Evolutionary conservation across 345 rosid species (phyloP).

Genomic region (Noccaea bulbosa): DNA sequence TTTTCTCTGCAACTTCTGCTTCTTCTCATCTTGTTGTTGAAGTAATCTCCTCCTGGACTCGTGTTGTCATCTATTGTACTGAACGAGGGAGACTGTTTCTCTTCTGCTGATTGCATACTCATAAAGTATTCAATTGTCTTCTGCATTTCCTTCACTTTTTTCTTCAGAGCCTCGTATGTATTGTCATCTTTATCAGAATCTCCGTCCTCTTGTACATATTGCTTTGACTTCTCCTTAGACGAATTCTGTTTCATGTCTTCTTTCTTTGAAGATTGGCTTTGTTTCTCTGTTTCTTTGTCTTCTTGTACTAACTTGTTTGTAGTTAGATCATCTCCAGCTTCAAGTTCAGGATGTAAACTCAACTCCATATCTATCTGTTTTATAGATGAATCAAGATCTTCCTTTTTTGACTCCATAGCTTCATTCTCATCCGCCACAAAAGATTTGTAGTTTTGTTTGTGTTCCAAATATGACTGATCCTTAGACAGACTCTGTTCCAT

Average conservation of each 20-base stretch:
- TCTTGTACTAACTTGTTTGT: too few species aligned
- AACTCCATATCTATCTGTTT: background rate
- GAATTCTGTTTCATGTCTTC: constrained; percentile 5
- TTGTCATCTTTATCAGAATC: constrained; percentile 20
- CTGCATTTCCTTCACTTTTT: constrained; percentile 70
- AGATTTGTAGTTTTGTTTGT: constrained; percentile 17
- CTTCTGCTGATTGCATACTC: constrained; percentile 52
- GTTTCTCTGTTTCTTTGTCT: too few species aligned
- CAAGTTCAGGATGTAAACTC: constrained; percentile 13
- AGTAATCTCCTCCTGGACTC: constrained; percentile 37
- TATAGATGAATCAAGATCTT: constrained; percentile 12
- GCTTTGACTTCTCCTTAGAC: background rate
- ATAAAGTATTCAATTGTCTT: constrained; percentile 57
- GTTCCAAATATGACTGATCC: background rate
- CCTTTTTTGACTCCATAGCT: constrained; percentile 3
- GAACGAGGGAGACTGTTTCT: constrained; percentile 53
- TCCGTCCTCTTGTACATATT: constrained; percentile 1
- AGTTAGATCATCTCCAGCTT: background rate
- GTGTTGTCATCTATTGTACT: constrained; percentile 22
- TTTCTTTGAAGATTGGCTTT: constrained; percentile 9
- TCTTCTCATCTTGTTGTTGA: constrained; percentile 41
- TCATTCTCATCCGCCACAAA: background rate
- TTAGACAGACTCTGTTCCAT: background rate
- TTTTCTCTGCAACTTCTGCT: constrained; percentile 61
- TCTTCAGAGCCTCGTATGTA: constrained; percentile 54